Evolutionary conservation across 1,284 basidiomycete species (phyloP).

Genomic region (Trichosporon ovoides): DNA sequence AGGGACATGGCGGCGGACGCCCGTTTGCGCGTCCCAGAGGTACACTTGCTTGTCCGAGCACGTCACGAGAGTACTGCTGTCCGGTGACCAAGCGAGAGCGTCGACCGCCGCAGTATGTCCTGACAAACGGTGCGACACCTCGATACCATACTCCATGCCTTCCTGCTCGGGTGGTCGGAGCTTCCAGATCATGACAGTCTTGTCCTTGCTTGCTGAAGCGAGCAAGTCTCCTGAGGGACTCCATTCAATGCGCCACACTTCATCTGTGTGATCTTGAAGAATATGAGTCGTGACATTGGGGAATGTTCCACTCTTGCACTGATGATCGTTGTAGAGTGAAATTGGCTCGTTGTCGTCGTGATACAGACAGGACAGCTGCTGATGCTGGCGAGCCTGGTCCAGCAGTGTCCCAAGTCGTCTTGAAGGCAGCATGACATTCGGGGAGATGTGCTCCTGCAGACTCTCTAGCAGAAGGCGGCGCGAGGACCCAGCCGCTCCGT

Average conservation of each 20-base stretch:
- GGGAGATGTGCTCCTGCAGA: constrained; percentile 83
- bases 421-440: constrained; percentile 85
- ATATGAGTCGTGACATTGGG: constrained; percentile 78
- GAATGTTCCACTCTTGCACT: constrained; percentile 72
- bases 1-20: constrained; percentile 17
- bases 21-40: constrained; percentile 68
- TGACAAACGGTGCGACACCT: constrained; percentile 46
- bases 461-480: constrained; percentile 68
- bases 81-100: constrained; percentile 81
- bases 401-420: constrained; percentile 78
- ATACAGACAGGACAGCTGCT: constrained; percentile 72
- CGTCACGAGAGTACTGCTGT: constrained; percentile 75
- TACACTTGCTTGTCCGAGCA: constrained; percentile 72
- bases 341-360: constrained; percentile 62
- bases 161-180: constrained; percentile 46
- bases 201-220: constrained; percentile 83
- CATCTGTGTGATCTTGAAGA: constrained; percentile 77
- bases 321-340: constrained; percentile 81
- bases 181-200: constrained; percentile 81
- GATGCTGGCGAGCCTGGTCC: constrained; percentile 75
- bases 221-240: constrained; percentile 80
- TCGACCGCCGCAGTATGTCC: constrained; percentile 75
- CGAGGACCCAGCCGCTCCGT: constrained; percentile 75
- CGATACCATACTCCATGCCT: constrained; percentile 27
- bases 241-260: constrained; percentile 95